Evolutionary conservation across 2,329 filamentous ascomycete genomes (phyloP), one percentile per base, ranked within the genome.

Genomic region (Fusarium sp.): DNA sequence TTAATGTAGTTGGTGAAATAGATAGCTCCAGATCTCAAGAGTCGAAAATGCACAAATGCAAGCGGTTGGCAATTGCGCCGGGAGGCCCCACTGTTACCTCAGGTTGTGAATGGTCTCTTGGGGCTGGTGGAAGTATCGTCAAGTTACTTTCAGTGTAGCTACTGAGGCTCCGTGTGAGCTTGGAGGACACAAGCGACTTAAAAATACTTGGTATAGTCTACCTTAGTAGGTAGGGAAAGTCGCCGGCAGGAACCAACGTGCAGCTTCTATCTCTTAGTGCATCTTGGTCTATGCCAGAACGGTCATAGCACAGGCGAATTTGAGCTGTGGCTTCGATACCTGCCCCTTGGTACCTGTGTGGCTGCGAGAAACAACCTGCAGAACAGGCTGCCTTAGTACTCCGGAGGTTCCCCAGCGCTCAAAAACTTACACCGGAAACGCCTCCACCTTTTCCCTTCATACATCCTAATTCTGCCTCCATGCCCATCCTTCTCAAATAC

Each of bases 1-100:
- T 55, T 67, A 69, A 65, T 75, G 74, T 63, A 60, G 62, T 39
- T 66, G 64, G 58, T 46, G 72, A 71, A 72, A 74, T 66, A 52
- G 45, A 61, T 56, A 37, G 58, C 60, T 64, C 63, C 66, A 52
- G 66, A 59, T 63, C 46, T 72, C 41, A 45, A 57, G 60, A 59
- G 60, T 68, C 60, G 59, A 64, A 66, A 75, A 73, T 65, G 67
- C 59, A 60, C 51, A 70, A 69, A 73, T 70, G 64, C 66, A 72
- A 51, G 60, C 56, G 68, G 68, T 60, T 72, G 71, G 70, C 54
- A 46, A 44, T 23, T 35, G 29, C 16, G 41, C 63, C 63, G 46
- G 57, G 38, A 56, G 48, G 29, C 27, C 35, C 52, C 42, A 33
- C 33, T 46, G 15, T 52, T 41, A 44, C n/a, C n/a, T 52, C 27